phyloP scores from a whole-genome alignment of 2,329 filamentous ascomycete genomes.

The Calcarisporium arbuscula region DNA sequence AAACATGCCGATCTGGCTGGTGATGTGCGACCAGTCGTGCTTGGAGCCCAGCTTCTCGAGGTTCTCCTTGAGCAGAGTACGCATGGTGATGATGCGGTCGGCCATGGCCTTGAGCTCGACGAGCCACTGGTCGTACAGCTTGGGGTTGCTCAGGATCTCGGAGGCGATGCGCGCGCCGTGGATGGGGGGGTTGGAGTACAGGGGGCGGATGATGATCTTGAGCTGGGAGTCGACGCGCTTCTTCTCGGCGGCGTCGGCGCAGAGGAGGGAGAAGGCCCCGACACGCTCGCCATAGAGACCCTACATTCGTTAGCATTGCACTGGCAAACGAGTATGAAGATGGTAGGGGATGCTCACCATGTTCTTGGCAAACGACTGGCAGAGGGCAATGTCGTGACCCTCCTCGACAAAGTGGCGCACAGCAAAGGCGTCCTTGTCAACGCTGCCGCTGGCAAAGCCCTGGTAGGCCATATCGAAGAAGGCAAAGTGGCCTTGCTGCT shows the following conservation, averaged over 20 bases:
- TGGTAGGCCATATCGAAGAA: slow-evolving; percentile 99
- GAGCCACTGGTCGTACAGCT: slow-evolving; percentile 89
- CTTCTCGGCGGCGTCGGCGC: slow-evolving; percentile 80
- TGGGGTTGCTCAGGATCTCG: slow-evolving; percentile 80
- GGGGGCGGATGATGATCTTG: slow-evolving; percentile 93
- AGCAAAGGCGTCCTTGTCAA: slow-evolving; percentile 87
- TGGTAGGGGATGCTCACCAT: slow-evolving; percentile 55
- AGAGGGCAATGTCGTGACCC: slow-evolving; percentile 81
- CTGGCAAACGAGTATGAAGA: neutral
- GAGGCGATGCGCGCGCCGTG: slow-evolving; percentile 93
- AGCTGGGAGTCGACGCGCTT: slow-evolving; percentile 94
- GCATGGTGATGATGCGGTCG: slow-evolving; percentile 98
- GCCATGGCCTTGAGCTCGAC: slow-evolving; percentile 98
- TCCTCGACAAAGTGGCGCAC: slow-evolving; percentile 89
- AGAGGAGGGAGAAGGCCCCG: slow-evolving; percentile 91
- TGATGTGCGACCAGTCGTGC: slow-evolving; percentile 99
- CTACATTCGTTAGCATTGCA: slow-evolving; percentile 29
- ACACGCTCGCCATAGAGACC: slow-evolving; percentile 98
- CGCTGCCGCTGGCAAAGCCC: slow-evolving; percentile 90
- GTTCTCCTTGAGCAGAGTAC: slow-evolving; percentile 87
- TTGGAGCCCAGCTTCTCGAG: slow-evolving; percentile 91
- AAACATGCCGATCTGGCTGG: slow-evolving; percentile 98
- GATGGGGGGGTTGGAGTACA: slow-evolving; percentile 97
- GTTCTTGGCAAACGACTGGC: slow-evolving; percentile 98
- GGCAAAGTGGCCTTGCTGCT: slow-evolving; percentile 79